Percentiles rank a stretch among this genome's conserved stretches.
These are phyloP conservation scores for Tylopilus plumbeoviolaceoides DNA, from an alignment of 768 basidiomycete species.

Conservation along the genomic window DNA sequence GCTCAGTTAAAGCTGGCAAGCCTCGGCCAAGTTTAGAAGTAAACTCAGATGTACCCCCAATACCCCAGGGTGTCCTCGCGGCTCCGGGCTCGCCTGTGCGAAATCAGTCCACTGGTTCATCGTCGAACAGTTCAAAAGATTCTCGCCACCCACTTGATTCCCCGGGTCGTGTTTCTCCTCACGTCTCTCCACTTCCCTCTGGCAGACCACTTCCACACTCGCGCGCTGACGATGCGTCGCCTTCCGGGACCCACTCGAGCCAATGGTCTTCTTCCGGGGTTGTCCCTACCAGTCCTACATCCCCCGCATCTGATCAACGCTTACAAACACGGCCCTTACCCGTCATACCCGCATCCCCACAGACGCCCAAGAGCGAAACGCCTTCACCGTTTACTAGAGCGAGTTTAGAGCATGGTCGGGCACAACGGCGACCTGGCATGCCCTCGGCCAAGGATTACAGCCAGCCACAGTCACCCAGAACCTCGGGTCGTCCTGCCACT, in stretches of 20 bases:
- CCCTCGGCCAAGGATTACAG: slow-evolving; percentile 2
- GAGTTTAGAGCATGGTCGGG: slow-evolving; percentile 16
- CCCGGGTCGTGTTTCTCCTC: slow-evolving; percentile 7
- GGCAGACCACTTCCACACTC: slow-evolving; percentile 11
- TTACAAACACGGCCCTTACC: slow-evolving; percentile 17
- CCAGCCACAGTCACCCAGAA: slow-evolving; percentile 8
- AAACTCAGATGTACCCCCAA: slow-evolving; percentile 10
- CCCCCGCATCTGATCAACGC: slow-evolving; percentile 9
- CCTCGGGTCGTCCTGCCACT: slow-evolving; percentile 36
- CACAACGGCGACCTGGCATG: slow-evolving; percentile 9
- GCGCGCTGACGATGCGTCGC: background rate
- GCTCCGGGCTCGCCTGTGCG: slow-evolving; percentile 18
- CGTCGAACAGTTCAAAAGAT: slow-evolving; percentile 26
- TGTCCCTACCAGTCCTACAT: slow-evolving; percentile 7
- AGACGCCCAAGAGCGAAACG: slow-evolving; percentile 11
- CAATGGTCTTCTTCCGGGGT: slow-evolving; percentile 21
- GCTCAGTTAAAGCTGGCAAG: slow-evolving; percentile 20
- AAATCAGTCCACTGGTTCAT: slow-evolving; percentile 19
- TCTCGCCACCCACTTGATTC: slow-evolving; percentile 21
- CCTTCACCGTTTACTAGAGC: slow-evolving; percentile 17
- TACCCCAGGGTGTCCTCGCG: slow-evolving; percentile 9
- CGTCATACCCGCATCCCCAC: slow-evolving; percentile 31
- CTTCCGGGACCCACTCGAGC: slow-evolving; percentile 18
- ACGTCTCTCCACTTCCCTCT: slow-evolving; percentile 8
- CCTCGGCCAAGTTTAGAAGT: slow-evolving; percentile 23